phyloP scores from a whole-genome alignment of 306 rosid species.

The Canavalia gladiata region DNA sequence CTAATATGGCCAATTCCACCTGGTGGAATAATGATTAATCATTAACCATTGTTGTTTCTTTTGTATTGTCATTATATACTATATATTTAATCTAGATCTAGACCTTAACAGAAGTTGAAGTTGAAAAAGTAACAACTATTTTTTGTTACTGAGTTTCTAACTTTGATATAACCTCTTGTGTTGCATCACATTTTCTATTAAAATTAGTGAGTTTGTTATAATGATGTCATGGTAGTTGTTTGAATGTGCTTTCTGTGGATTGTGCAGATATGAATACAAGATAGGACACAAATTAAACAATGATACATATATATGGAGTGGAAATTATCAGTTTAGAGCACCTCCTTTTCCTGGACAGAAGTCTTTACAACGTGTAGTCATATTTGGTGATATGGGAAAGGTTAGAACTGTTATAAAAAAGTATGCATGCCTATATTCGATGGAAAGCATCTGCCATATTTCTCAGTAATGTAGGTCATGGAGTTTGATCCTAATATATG shows the following conservation, averaged over 20 bases:
- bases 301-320: constrained; percentile 74
- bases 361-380: constrained; percentile 78
- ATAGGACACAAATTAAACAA: constrained; percentile 73
- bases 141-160: background rate
- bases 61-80: background rate
- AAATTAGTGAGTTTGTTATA: constrained; percentile 8
- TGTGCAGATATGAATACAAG: constrained; percentile 77
- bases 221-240: background rate
- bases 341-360: constrained; percentile 93
- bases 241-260: constrained; percentile 27
- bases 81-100: background rate
- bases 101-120: background rate
- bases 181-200: constrained; percentile 22
- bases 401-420: constrained; percentile 56
- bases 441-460: constrained; percentile 16
- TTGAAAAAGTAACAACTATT: background rate
- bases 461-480: constrained; percentile 7
- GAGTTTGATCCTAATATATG: constrained; percentile 16
- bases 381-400: constrained; percentile 98
- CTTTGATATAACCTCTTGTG: background rate
- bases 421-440: background rate
- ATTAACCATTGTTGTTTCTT: background rate
- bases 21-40: background rate
- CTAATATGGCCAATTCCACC: background rate
- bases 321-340: constrained; percentile 72